These are phyloP conservation scores for Quillaja saponaria DNA, from an alignment of 306 rosid genomes.

Conservation along the genomic window DNA sequence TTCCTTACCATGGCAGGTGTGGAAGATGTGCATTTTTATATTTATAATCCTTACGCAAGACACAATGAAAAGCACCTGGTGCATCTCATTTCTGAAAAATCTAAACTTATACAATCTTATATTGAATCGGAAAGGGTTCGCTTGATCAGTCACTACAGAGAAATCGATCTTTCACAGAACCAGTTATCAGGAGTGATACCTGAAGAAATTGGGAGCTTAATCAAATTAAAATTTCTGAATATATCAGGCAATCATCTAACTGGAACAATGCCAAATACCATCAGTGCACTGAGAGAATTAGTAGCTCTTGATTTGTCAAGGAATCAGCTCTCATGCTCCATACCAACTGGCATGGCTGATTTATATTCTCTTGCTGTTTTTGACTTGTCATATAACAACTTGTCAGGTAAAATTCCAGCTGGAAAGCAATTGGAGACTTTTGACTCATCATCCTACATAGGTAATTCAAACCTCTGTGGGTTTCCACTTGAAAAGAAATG, in stretches of 20 bases:
- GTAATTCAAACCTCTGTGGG: slow-evolving; percentile 33
- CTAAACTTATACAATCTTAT: too few relatives aligned
- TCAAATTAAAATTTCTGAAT: background rate
- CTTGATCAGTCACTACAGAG: background rate
- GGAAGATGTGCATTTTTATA: background rate
- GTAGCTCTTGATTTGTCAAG: slow-evolving; percentile 30
- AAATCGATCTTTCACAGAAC: slow-evolving; percentile 37
- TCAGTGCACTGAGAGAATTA: slow-evolving; percentile 15
- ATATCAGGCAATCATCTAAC: slow-evolving; percentile 26
- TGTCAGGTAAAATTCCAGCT: slow-evolving; percentile 26
- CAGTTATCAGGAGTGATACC: slow-evolving; percentile 30
- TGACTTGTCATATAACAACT: slow-evolving; percentile 32
- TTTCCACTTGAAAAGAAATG: background rate
- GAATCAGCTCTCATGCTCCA: slow-evolving; percentile 36
- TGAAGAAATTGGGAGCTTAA: slow-evolving; percentile 6
- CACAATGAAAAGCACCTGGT: background rate
- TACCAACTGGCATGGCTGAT: slow-evolving; percentile 27
- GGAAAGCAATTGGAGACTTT: background rate
- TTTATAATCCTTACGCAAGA: too few relatives aligned
- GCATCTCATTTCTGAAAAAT: too few relatives aligned
- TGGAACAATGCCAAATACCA: slow-evolving; percentile 29
- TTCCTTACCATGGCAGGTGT: slow-evolving; percentile 21
- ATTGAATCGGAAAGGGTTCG: background rate
- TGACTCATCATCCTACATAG: background rate
- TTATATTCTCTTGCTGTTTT: accelerated